phyloP scores from a whole-genome alignment of 441 rosid genomes.

The Dalechampia spathulata region DNA sequence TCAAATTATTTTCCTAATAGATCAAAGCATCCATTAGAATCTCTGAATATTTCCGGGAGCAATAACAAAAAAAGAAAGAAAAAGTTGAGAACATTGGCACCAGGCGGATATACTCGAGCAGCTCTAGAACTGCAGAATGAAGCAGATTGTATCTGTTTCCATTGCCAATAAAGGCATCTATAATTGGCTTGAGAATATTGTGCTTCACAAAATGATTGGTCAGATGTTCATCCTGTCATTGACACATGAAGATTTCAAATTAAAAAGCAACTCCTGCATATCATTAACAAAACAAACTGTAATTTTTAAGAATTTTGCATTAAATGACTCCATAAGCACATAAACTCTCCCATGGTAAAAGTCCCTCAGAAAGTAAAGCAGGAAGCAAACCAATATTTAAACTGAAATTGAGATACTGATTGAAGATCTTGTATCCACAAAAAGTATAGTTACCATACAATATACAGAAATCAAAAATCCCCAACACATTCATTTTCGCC shows the following conservation, averaged over 20 bases:
- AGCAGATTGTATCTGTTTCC: conserved; percentile 89
- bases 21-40: conserved; percentile 5
- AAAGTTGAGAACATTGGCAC: conserved; percentile 30
- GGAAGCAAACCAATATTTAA: too few species aligned
- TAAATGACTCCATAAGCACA: neutral
- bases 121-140: conserved; percentile 89
- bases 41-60: neutral
- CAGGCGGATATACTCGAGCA: conserved; percentile 89
- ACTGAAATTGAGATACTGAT: neutral
- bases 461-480: neutral
- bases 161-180: conserved; percentile 82
- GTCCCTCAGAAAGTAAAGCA: too few species aligned
- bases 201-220: conserved; percentile 73
- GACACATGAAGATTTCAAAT: conserved; percentile 15
- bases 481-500: neutral
- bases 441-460: conserved; percentile 1
- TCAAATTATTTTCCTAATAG: conserved; percentile 73
- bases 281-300: neutral
- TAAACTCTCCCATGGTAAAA: too few species aligned
- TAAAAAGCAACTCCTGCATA: conserved; percentile 1
- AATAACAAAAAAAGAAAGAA: conserved; percentile 1
- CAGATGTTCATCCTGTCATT: conserved; percentile 80
- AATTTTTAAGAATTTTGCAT: neutral
- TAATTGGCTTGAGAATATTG: conserved; percentile 74
- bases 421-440: neutral